Evolutionary conservation across 495 filamentous ascomycete genomes (phyloP).

Genomic region (Aspergillus cristatus): DNA sequence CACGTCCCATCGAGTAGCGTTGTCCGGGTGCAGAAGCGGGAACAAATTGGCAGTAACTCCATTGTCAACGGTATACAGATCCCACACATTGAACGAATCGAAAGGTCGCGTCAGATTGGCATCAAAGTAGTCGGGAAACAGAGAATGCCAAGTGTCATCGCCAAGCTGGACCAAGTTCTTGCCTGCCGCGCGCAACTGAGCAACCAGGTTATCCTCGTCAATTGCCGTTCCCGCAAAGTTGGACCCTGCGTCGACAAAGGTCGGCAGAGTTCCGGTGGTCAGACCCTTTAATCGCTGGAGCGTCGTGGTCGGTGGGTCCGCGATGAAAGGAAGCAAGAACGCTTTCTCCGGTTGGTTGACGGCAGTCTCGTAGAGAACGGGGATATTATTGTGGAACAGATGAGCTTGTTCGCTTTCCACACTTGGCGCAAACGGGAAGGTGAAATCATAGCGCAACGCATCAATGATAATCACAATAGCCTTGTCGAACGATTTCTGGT

Average conservation of each 20-base stretch:
- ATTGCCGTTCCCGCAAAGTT: constrained; percentile 97
- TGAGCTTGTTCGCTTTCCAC: constrained; percentile 42
- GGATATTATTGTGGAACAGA: constrained; percentile 80
- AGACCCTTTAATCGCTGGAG: constrained; percentile 87
- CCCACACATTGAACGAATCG: constrained; percentile 98
- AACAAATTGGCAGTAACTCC: constrained; percentile 91
- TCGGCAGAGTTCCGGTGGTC: constrained; percentile 91
- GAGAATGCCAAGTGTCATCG: constrained; percentile 89
- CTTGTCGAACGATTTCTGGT: constrained; percentile 84
- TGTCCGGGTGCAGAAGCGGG: constrained; percentile 59
- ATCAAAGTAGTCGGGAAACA: constrained; percentile 91
- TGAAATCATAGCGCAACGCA: constrained; percentile 94
- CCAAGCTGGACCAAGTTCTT: constrained; percentile 87
- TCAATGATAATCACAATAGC: constrained; percentile 89
- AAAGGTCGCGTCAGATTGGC: constrained; percentile 73
- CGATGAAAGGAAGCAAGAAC: constrained; percentile 90
- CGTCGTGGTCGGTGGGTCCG: constrained; percentile 90
- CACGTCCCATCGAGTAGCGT: constrained; percentile 73
- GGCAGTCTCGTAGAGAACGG: constrained; percentile 76
- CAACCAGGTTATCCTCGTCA: constrained; percentile 90
- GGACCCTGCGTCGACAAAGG: constrained; percentile 86
- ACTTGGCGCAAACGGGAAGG: constrained; percentile 61
- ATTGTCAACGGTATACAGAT: constrained; percentile 93
- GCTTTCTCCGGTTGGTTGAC: constrained; percentile 65
- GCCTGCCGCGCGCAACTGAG: constrained; percentile 68